Conservation (phyloP, 2,329 filamentous ascomycete species). For the Sporothrix dimorphospora region DNA sequence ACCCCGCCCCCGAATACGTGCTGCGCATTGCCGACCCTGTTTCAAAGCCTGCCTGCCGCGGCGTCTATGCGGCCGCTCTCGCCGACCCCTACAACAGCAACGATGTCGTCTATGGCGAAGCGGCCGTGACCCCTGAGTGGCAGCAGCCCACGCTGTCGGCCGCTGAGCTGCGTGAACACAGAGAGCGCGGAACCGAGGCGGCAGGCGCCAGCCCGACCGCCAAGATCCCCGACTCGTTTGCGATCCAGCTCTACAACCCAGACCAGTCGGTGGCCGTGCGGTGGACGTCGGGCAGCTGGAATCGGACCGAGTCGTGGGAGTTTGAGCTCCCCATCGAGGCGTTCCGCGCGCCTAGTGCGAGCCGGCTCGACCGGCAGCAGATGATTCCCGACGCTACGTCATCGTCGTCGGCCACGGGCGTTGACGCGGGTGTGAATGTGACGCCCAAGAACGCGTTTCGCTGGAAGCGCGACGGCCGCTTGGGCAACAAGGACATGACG, state of each 20-base stretch:
- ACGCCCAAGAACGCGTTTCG: slow-evolving; percentile 80
- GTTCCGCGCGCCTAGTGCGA: slow-evolving; percentile 79
- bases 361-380: slow-evolving; percentile 74
- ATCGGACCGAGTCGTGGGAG: slow-evolving; percentile 79
- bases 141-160: slow-evolving; percentile 78
- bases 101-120: slow-evolving; percentile 84
- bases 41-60: slow-evolving; percentile 65
- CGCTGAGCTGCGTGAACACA: slow-evolving; percentile 72
- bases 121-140: slow-evolving; percentile 83
- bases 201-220: slow-evolving; percentile 68
- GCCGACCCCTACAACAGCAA: slow-evolving; percentile 75
- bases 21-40: slow-evolving; percentile 75
- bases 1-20: slow-evolving; percentile 79
- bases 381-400: slow-evolving; percentile 33
- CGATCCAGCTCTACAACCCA: slow-evolving; percentile 90
- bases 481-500: slow-evolving; percentile 79
- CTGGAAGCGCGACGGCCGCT: slow-evolving; percentile 85
- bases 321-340: slow-evolving; percentile 88
- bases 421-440: slow-evolving; percentile 40
- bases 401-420: slow-evolving; percentile 42
- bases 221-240: slow-evolving; percentile 75
- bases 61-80: slow-evolving; percentile 84
- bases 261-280: slow-evolving; percentile 78
- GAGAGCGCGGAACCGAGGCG: slow-evolving; percentile 43
- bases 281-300: slow-evolving; percentile 76